Evolutionary conservation across 768 basidiomycete species (phyloP).

Genomic region (Mycena latifolia): DNA sequence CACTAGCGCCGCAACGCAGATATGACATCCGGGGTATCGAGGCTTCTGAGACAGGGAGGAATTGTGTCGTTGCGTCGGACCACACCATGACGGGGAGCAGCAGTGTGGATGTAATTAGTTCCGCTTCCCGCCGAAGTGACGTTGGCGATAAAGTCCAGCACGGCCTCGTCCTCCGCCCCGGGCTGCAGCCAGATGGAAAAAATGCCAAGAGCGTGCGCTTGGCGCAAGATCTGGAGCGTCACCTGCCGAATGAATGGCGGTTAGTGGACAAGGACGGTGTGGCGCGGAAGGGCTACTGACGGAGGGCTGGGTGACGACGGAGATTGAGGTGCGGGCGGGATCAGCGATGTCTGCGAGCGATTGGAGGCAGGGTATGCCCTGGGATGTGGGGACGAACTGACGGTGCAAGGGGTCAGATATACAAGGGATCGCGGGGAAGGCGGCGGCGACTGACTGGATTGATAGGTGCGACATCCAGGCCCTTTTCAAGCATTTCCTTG

Average conservation of each 20-base stretch:
- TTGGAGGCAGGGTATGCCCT: conserved; percentile 56
- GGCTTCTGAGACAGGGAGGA: too few relatives aligned
- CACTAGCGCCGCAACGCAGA: too few relatives aligned
- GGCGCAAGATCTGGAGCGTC: conserved; percentile 61
- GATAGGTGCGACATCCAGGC: conserved; percentile 62
- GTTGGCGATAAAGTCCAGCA: too few relatives aligned
- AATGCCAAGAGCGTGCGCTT: conserved; percentile 57
- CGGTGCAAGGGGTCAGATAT: not conserved
- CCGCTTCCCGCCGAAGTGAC: too few relatives aligned
- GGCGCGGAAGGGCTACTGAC: conserved; percentile 41
- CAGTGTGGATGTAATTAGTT: too few relatives aligned
- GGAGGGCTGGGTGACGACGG: conserved; percentile 66
- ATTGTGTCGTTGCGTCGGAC: too few relatives aligned
- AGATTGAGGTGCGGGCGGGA: conserved; percentile 63
- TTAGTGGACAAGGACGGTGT: not conserved
- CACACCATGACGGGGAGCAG: too few relatives aligned
- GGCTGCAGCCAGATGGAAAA: conserved; percentile 76
- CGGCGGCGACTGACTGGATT: conserved; percentile 61
- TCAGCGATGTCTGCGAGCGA: conserved; percentile 54
- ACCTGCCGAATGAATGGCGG: conserved; percentile 51
- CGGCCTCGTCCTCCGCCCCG: conserved; percentile 64
- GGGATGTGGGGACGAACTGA: conserved; percentile 48
- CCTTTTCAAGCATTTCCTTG: conserved; percentile 58
- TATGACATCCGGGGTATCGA: too few relatives aligned
- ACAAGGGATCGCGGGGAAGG: not conserved